phyloP scores from a whole-genome alignment of 805 yeast species.

The Yarrowia osloensis region DNA sequence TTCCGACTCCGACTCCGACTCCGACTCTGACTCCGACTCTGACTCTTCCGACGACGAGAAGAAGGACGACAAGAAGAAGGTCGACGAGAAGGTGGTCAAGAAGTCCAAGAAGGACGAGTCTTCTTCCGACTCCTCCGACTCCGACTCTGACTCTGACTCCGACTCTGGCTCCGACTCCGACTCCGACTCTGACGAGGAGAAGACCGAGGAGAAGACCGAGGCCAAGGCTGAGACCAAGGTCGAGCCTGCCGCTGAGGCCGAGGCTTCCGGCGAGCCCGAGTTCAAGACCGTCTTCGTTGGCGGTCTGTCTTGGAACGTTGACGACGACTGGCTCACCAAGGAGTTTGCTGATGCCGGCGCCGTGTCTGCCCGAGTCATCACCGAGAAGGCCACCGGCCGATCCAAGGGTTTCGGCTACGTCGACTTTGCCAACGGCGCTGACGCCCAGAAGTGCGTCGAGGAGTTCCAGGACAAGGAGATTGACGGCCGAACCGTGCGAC shows the following conservation, averaged over 20 bases:
- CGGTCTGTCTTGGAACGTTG: conserved; percentile 95
- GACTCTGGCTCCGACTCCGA: conserved; percentile 39
- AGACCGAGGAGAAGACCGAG: conserved; percentile 56
- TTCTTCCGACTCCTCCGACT: conserved; percentile 37
- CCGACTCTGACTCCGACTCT: conserved; percentile 33
- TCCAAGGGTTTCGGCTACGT: conserved; percentile 95
- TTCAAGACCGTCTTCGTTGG: conserved; percentile 95
- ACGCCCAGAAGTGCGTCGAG: conserved; percentile 82
- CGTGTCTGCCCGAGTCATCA: conserved; percentile 90
- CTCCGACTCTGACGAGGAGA: conserved; percentile 42
- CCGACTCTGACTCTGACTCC: conserved; percentile 38
- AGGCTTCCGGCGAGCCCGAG: conserved; percentile 43
- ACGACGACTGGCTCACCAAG: conserved; percentile 87
- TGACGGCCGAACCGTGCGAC: conserved; percentile 94
- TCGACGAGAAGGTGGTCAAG: conserved; percentile 62
- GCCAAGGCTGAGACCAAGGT: conserved; percentile 40
- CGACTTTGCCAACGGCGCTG: conserved; percentile 75
- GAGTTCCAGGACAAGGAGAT: conserved; percentile 91
- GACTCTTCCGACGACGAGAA: conserved; percentile 26
- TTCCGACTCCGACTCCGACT: conserved; percentile 34
- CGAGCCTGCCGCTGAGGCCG: conserved; percentile 39
- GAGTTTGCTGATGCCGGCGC: conserved; percentile 83
- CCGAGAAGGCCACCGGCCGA: conserved; percentile 88
- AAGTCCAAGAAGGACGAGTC: conserved; percentile 47
- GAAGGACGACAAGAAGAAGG: conserved; percentile 33